A percentile compares a stretch with the other conserved stretches of the same genome.
phyloP scores from a whole-genome alignment of 164 flowering plant species.

The Euptelea pleiosperma region DNA sequence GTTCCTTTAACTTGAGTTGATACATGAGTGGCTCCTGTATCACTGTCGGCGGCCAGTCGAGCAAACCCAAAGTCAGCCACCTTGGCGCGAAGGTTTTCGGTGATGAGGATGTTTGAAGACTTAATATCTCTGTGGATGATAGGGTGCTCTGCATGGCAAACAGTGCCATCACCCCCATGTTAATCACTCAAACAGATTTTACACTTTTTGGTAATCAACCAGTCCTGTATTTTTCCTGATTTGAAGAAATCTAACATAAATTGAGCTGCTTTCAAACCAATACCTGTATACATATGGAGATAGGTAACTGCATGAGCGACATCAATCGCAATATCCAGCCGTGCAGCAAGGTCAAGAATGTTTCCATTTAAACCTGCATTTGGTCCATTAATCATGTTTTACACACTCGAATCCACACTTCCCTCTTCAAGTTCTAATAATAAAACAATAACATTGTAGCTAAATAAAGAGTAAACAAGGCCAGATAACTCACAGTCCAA shows the following conservation, averaged over 20 bases:
- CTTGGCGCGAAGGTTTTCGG: slow-evolving; percentile 79
- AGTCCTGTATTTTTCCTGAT: background rate
- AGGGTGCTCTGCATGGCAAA: slow-evolving; percentile 66
- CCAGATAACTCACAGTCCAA: slow-evolving; percentile 66
- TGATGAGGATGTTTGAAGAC: slow-evolving; percentile 93
- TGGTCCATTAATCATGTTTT: background rate
- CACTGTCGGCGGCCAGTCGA: slow-evolving; percentile 64
- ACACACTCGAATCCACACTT: background rate
- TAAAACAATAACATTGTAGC: background rate
- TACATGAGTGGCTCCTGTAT: slow-evolving; percentile 79
- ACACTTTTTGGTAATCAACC: background rate
- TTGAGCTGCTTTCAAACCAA: slow-evolving; percentile 5
- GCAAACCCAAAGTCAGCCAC: slow-evolving; percentile 98
- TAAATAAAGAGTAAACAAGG: background rate
- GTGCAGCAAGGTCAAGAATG: slow-evolving; percentile 65
- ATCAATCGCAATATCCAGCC: slow-evolving; percentile 86
- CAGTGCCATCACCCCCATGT: background rate
- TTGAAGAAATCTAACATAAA: too few relatives aligned
- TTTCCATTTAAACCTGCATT: slow-evolving; percentile 59
- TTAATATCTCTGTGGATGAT: slow-evolving; percentile 97
- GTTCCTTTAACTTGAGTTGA: slow-evolving; percentile 98
- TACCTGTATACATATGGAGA: slow-evolving; percentile 94
- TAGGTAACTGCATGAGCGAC: slow-evolving; percentile 97
- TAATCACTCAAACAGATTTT: background rate
- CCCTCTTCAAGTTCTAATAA: too few relatives aligned